These are phyloP conservation scores for Symmetrospora coprosmae DNA, from an alignment of 768 basidiomycete species.

Conservation along the genomic window DNA sequence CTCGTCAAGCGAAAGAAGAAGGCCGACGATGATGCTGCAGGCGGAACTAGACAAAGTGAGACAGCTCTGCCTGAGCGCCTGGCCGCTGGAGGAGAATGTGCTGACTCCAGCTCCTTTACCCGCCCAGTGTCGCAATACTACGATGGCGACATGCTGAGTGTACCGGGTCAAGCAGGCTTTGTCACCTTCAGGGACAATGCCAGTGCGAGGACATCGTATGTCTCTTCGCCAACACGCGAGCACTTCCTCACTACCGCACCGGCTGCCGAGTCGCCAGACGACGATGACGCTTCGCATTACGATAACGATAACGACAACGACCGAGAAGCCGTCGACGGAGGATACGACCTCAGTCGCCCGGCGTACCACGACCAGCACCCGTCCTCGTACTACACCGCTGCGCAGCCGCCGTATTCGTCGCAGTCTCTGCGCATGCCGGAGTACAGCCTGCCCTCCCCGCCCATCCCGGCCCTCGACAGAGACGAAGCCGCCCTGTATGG, in stretches of 20 bases:
- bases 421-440: neutral
- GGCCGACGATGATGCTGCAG: neutral
- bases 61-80: neutral
- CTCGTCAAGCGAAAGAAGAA: neutral
- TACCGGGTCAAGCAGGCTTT: constrained; percentile 7
- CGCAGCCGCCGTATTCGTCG: neutral
- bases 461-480: constrained; percentile 10
- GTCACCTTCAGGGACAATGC: constrained; percentile 7
- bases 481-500: constrained; percentile 1
- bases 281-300: constrained; percentile 19
- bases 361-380: too few species aligned
- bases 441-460: constrained; percentile 7
- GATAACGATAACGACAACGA: neutral
- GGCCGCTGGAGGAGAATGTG: neutral
- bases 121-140: too few species aligned
- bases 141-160: too few species aligned
- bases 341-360: too few species aligned
- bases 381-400: neutral
- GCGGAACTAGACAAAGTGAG: neutral
- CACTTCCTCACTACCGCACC: neutral
- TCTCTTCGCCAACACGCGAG: too few species aligned
- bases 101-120: neutral
- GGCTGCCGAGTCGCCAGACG: constrained; percentile 12
- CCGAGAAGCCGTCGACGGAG: too few species aligned
- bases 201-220: too few species aligned